Evolutionary conservation across 208 protist species (phyloP).

Genomic region (Trypanosomatidae sp.): DNA sequence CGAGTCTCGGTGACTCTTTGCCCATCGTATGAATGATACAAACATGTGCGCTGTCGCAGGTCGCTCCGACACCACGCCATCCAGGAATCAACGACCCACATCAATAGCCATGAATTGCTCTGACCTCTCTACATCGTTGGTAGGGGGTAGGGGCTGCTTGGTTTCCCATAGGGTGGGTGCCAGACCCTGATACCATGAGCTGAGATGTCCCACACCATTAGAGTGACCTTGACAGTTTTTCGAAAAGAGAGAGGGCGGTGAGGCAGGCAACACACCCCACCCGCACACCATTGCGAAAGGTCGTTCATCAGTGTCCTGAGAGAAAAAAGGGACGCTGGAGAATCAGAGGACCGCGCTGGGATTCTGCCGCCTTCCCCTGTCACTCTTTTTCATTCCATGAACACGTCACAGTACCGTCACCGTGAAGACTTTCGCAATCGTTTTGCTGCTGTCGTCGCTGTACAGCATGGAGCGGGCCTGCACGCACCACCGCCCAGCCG

Average conservation of each 20-base stretch:
- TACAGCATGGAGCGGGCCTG: slow-evolving; percentile 42
- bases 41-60: no score
- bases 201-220: neutral
- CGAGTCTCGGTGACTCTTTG: no score
- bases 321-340: neutral
- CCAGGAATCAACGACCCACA: no score
- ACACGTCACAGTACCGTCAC: slow-evolving; percentile 39
- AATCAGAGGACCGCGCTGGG: neutral
- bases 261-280: neutral
- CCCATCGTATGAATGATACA: no score
- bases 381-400: neutral
- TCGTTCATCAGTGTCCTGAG: neutral
- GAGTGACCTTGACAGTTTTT: neutral
- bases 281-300: neutral
- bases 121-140: neutral
- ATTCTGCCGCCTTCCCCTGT: neutral
- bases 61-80: no score
- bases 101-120: neutral
- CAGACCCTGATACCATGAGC: no score
- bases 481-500: slow-evolving; percentile 80
- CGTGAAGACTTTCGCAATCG: slow-evolving; percentile 65
- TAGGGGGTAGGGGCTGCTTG: no score
- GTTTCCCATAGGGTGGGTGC: no score
- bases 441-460: slow-evolving; percentile 36
- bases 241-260: neutral